A percentile compares a stretch with the other conserved stretches of the same genome.
Evolutionary conservation across 495 filamentous ascomycete genomes (phyloP).

Genomic region (Alectoria sarmentosa): DNA sequence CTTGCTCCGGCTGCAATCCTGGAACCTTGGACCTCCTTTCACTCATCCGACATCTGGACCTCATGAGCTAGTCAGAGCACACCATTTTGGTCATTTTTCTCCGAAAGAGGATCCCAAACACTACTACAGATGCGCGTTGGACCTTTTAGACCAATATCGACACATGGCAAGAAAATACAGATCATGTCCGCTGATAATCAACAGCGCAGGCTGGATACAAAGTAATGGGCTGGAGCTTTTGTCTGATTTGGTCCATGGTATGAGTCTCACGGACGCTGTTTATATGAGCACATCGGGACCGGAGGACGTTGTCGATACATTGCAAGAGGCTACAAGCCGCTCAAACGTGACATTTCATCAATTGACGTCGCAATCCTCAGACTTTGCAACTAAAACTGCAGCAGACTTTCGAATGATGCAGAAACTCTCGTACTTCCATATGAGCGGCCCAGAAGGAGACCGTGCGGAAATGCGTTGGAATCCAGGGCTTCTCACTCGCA

Average conservation of each 20-base stretch:
- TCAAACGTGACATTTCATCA: conserved; percentile 36
- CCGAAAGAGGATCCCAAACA: conserved; percentile 64
- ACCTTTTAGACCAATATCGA: conserved; percentile 61
- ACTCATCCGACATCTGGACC: conserved; percentile 50
- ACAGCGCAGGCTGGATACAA: conserved; percentile 78
- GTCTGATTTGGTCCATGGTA: conserved; percentile 48
- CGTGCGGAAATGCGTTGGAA: conserved; percentile 39
- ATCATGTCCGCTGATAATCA: conserved; percentile 62
- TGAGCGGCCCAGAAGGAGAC: conserved; percentile 31
- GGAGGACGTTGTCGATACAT: conserved; percentile 52
- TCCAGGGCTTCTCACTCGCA: conserved; percentile 39
- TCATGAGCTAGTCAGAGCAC: conserved; percentile 50
- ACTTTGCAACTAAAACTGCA: conserved; percentile 56
- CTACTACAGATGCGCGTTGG: conserved; percentile 58
- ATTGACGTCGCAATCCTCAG: conserved; percentile 51
- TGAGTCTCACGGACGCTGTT: conserved; percentile 52
- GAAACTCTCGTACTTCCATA: conserved; percentile 71
- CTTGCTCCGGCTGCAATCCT: conserved; percentile 54
- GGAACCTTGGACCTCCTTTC: conserved; percentile 68
- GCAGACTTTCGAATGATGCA: conserved; percentile 72
- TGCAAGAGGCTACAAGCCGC: conserved; percentile 36
- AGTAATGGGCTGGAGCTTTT: conserved; percentile 67
- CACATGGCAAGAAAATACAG: conserved; percentile 35
- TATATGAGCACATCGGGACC: conserved; percentile 71
- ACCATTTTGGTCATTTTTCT: conserved; percentile 64